Evolutionary conservation across 2,329 filamentous ascomycete genomes (phyloP).

Genomic region (Fusarium miscanthi): DNA sequence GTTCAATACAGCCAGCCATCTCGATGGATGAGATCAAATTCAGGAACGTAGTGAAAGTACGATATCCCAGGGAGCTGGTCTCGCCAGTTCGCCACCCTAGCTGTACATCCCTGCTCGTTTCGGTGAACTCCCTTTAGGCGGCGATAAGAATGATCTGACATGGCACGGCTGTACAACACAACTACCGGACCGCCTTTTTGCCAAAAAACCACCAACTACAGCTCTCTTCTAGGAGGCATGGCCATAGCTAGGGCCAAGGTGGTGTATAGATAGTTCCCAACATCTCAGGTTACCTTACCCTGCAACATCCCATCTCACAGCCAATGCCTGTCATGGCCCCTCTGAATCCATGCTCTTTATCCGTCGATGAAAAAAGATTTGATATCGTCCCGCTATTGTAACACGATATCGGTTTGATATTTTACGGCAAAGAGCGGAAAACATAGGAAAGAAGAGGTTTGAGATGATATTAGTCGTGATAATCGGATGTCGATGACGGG

Average conservation of each 20-base stretch:
- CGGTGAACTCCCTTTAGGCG: constrained; percentile 31
- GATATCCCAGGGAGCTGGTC: constrained; percentile 6
- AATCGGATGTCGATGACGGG: constrained; percentile 5
- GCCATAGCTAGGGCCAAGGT: constrained; percentile 11
- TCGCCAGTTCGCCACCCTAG: constrained; percentile 5
- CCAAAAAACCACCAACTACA: constrained; percentile 1
- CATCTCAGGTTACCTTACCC: constrained; percentile 44
- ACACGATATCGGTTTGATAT: constrained; percentile 2
- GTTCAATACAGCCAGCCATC: neutral
- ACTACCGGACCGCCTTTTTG: constrained; percentile 40
- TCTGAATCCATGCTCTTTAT: constrained; percentile 7
- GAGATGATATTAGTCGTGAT: neutral
- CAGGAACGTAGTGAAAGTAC: constrained; percentile 6
- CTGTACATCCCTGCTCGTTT: constrained; percentile 26
- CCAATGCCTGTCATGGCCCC: constrained; percentile 6
- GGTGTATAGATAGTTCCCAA: constrained; percentile 22
- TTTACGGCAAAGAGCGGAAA: constrained; percentile 41
- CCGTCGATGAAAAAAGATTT: neutral
- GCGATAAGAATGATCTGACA: constrained; percentile 48
- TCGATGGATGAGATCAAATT: neutral
- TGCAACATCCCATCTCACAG: constrained; percentile 31
- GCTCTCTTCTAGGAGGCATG: neutral
- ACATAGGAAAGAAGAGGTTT: constrained; percentile 34
- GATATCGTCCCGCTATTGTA: constrained; percentile 29
- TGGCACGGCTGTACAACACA: constrained; percentile 23